These are phyloP conservation scores for Myxozyma mucilagina DNA, from an alignment of 805 yeast genomes.

Conservation along the genomic window DNA sequence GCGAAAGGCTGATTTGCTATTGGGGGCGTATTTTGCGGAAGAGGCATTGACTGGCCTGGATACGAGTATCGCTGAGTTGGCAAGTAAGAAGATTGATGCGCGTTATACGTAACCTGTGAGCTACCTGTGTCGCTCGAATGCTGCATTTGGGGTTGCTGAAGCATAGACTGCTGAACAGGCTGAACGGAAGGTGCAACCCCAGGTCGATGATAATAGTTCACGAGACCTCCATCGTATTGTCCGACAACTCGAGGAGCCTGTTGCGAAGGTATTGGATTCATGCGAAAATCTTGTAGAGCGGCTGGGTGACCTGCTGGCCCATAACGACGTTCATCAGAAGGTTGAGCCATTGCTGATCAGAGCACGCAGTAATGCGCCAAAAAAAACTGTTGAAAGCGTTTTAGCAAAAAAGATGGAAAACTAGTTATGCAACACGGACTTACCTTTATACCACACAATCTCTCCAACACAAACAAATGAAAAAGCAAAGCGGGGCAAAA, in stretches of 20 bases:
- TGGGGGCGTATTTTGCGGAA: neutral
- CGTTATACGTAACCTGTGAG: neutral
- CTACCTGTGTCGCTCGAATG: neutral
- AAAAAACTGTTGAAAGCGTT: no score
- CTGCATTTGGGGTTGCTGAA: no score
- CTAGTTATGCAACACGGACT: no score
- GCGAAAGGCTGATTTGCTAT: neutral
- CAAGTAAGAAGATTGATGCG: neutral
- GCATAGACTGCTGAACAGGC: neutral
- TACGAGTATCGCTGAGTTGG: neutral
- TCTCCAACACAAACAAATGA: neutral
- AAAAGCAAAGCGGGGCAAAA: neutral
- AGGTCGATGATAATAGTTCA: neutral
- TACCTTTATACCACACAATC: neutral
- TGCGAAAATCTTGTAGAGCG: neutral
- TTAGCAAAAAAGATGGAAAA: no score
- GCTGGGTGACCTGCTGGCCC: neutral
- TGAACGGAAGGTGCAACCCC: neutral
- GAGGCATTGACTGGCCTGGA: neutral
- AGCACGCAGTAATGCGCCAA: neutral
- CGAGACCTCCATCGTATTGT: neutral
- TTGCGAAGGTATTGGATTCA: neutral
- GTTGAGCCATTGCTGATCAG: conserved; percentile 10
- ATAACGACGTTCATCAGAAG: neutral
- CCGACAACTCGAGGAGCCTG: conserved; percentile 4